Base-by-base conservation (phyloP, 148 eudicot species). In the Pouteria glomerata region DNA sequence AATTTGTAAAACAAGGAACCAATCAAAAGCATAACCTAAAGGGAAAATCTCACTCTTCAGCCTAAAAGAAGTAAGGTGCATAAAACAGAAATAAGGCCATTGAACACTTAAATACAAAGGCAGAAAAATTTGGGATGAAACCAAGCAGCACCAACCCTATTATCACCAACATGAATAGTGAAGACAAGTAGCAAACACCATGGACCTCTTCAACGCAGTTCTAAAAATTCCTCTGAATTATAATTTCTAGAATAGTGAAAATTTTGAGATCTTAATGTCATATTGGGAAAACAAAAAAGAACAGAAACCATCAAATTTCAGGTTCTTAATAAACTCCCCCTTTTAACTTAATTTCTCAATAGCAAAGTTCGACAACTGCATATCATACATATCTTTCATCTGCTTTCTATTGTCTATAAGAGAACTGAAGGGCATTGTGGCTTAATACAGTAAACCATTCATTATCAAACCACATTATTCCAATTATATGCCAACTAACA, bases 1-100 rank as follows among this genome's bases (percentile, higher is more conserved):
- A 66, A 63, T 30, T 27, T 42, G 8, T 19, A 57, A 21, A n/a
- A n/a, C n/a, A 72, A 68, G 34, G 61, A 63, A 69, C 33, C 61
- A 74, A 7, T 24, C 29, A 33, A 51, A 59, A 59, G 16, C 21
- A 8, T 59, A 31, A 41, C 4, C 14, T 18, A 14, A 64, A 34
- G 34, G 33, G 19, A 12, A 64, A 42, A 41, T 45, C 55, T 11
- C 26, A 51, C 19, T 51, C 19, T 7, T 3, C 6, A 24, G 8
- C 6, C 6, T 0, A 24, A 23, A 24, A 53, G 6, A 21, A 3
- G 3, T 1, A 53, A 21, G 29, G 57, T 3, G 8, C 5, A 53
- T 26, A 24, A 53, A 7, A 21, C 27, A 53, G 55, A 3, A 19
- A 21, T 2, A 53, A 53, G 13, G 19, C 52, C 52, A 53, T 53